Percentiles rank a stretch among this genome's conserved stretches.
Conservation (phyloP, 306 rosid genomes). For the Cucumis melo region DNA sequence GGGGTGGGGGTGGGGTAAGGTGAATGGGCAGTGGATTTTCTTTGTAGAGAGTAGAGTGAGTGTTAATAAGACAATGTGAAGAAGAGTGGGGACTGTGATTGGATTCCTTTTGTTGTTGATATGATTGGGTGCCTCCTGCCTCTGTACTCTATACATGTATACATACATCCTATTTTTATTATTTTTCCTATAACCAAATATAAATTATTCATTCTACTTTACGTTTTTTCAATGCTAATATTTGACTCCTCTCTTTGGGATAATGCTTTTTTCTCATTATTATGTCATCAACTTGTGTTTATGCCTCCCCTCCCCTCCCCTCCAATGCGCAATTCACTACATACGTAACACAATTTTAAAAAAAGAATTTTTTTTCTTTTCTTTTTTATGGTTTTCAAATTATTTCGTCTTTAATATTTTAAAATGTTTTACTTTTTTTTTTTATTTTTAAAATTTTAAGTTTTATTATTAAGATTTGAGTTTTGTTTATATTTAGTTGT, state of each 20-base stretch:
- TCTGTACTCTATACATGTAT: neutral
- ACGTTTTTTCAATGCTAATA: conserved; percentile 1
- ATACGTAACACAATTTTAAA: neutral
- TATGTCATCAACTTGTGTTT: neutral
- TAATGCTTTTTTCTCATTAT: neutral
- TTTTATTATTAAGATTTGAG: too few relatives aligned
- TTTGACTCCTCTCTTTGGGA: neutral
- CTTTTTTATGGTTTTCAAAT: too few relatives aligned
- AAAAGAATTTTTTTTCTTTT: too few relatives aligned
- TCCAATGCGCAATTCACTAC: neutral
- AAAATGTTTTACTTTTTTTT: too few relatives aligned
- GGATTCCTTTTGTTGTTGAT: conserved; percentile 5
- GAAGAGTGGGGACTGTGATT: neutral
- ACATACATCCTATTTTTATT: neutral
- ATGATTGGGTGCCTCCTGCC: conserved; percentile 10
- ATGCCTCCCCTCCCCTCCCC: neutral
- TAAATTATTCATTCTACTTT: neutral
- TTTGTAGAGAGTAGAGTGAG: neutral
- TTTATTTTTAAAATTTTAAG: too few relatives aligned
- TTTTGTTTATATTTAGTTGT: too few relatives aligned
- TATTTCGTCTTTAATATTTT: too few relatives aligned
- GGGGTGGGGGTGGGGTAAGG: neutral
- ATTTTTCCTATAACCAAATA: neutral
- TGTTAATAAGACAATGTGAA: neutral
- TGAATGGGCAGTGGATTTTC: neutral